A percentile compares a stretch with the other conserved stretches of the same genome.
Conservation (phyloP, 352 stramenopile genomes). For the Poterioochromonas sp. region DNA sequence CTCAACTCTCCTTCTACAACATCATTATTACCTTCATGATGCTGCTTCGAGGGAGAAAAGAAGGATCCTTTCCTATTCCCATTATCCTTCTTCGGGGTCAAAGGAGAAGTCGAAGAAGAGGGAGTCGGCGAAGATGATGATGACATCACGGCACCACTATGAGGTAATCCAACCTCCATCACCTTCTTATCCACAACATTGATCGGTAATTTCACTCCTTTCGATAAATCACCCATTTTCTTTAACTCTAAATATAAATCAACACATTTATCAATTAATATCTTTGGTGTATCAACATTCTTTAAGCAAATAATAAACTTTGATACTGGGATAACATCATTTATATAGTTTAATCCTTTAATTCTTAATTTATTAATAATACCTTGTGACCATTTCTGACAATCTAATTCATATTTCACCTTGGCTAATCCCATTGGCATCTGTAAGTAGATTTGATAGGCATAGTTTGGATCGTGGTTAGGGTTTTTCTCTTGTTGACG, state of each 20-base stretch:
- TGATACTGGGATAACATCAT: conserved; percentile 8
- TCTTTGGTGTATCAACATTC: not conserved
- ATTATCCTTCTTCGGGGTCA: not conserved
- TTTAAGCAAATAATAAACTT: conserved; percentile 6
- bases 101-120: not conserved
- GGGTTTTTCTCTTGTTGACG: not conserved
- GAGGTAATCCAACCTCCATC: no score
- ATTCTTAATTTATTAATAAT: conserved; percentile 6
- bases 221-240: not conserved
- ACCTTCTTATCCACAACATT: not conserved
- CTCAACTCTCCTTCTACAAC: not conserved
- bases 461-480: not conserved
- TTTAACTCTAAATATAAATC: conserved; percentile 29
- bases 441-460: conserved; percentile 1
- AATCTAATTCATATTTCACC: conserved; percentile 1
- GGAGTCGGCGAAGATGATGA: not conserved
- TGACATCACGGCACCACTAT: not conserved
- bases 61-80: not conserved
- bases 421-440: conserved; percentile 22
- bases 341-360: not conserved
- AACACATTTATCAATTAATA: conserved; percentile 14
- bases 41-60: no score
- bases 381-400: not conserved
- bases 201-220: not conserved
- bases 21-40: no score